Evolutionary conservation across 2,329 filamentous ascomycete species (phyloP).

Genomic region (Phaeophleospora eucalypticola): DNA sequence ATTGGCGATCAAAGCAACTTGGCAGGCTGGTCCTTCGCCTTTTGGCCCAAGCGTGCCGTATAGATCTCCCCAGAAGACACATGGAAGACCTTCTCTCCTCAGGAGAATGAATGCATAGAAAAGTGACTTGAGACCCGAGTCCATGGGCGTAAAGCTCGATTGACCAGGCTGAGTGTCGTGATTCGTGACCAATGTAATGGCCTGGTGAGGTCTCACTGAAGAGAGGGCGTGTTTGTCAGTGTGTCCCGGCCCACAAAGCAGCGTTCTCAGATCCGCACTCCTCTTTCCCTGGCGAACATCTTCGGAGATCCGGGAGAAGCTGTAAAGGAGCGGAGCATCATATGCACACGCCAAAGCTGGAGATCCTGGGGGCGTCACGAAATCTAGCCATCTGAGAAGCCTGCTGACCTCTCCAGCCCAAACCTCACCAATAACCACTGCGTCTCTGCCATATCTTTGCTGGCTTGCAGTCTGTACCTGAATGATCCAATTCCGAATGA

Average conservation of each 20-base stretch:
- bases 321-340: constrained; percentile 65
- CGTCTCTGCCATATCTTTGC: constrained; percentile 39
- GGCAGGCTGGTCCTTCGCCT: constrained; percentile 45
- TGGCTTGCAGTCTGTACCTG: constrained; percentile 49
- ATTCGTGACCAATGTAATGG: constrained; percentile 62
- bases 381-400: constrained; percentile 51
- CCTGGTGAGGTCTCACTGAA: constrained; percentile 22
- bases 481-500: constrained; percentile 61
- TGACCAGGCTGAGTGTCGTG: constrained; percentile 67
- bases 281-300: constrained; percentile 36
- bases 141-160: constrained; percentile 59
- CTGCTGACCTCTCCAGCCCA: constrained; percentile 58
- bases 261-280: constrained; percentile 56
- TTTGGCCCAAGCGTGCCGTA: constrained; percentile 55
- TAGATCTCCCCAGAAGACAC: constrained; percentile 67
- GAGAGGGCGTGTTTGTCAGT: constrained; percentile 18
- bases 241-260: constrained; percentile 20
- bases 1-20: background rate
- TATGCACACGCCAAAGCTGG: constrained; percentile 53
- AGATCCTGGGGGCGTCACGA: constrained; percentile 34
- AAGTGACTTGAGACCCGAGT: constrained; percentile 65
- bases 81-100: constrained; percentile 59
- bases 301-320: constrained; percentile 59
- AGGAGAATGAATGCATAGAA: constrained; percentile 70
- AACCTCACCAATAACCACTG: constrained; percentile 67